Percentiles rank a stretch among this genome's conserved stretches.
Evolutionary conservation across 2,329 filamentous ascomycete species (phyloP).

Genomic region (Arthrobotrys sphaeroides): DNA sequence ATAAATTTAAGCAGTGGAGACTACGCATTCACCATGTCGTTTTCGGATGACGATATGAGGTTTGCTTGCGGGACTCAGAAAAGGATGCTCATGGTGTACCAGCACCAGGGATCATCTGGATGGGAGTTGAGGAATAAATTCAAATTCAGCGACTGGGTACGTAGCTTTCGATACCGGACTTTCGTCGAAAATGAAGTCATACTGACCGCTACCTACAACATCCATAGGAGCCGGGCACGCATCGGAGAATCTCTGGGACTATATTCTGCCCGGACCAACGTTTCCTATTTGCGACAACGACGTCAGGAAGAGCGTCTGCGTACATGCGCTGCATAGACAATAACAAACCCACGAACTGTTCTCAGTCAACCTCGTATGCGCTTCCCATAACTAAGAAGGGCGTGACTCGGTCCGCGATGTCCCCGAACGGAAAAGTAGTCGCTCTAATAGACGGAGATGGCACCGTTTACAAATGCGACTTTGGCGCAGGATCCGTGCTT

Average conservation of each 20-base stretch:
- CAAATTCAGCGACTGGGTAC: constrained; percentile 51
- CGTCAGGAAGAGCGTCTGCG: constrained; percentile 42
- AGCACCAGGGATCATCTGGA: constrained; percentile 22
- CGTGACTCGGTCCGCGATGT: constrained; percentile 42
- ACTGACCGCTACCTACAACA: constrained; percentile 8
- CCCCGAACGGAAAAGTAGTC: constrained; percentile 37
- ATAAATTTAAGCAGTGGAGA: constrained; percentile 36
- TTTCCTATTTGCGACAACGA: constrained; percentile 48
- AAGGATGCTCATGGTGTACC: constrained; percentile 46
- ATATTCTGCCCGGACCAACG: constrained; percentile 45
- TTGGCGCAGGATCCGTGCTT: constrained; percentile 39
- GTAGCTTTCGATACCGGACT: not conserved
- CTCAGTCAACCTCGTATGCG: constrained; percentile 41
- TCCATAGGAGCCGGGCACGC: constrained; percentile 45
- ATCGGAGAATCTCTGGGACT: constrained; percentile 45
- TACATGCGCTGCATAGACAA: constrained; percentile 50
- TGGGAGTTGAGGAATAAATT: constrained; percentile 51
- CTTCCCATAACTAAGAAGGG: constrained; percentile 50
- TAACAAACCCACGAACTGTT: constrained; percentile 40
- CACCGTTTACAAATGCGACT: constrained; percentile 42
- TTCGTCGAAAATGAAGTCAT: not conserved
- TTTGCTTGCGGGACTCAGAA: constrained; percentile 50
- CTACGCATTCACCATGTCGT: constrained; percentile 51
- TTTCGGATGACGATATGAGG: constrained; percentile 43
- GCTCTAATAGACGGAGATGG: constrained; percentile 46